phyloP scores from a whole-genome alignment of 176 grass and related monocot genomes.

The Triticum timopheevii region DNA sequence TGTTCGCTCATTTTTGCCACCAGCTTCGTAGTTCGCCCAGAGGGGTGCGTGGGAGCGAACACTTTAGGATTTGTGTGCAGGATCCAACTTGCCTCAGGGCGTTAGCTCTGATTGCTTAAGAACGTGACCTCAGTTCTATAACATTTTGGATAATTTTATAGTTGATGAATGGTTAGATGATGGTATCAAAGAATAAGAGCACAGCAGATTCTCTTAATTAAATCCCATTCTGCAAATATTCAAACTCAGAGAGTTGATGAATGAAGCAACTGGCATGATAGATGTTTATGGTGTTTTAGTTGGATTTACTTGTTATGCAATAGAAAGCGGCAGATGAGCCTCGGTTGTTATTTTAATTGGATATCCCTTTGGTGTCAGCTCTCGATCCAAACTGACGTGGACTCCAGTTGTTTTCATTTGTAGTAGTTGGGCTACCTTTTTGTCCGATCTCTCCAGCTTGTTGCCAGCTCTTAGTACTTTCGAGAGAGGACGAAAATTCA shows the following conservation, averaged over 20 bases:
- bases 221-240: not conserved
- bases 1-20: no score
- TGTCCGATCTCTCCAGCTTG: not conserved
- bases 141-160: not conserved
- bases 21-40: no score
- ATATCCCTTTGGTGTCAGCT: not conserved
- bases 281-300: not conserved
- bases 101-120: no score
- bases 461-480: not conserved
- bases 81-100: no score
- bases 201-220: not conserved
- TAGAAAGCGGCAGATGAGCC: not conserved
- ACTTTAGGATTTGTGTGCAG: no score
- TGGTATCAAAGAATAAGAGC: not conserved
- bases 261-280: constrained; percentile 1
- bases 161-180: not conserved
- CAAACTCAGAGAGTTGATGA: not conserved
- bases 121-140: no score
- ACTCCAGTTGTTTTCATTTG: not conserved
- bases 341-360: not conserved
- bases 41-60: no score
- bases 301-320: not conserved
- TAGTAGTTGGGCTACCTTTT: not conserved
- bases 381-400: constrained; percentile 29
- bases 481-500: not conserved